A percentile compares a stretch with the other conserved stretches of the same genome.
phyloP scores from a whole-genome alignment of 805 yeast species.

The Maudiozyma turicensis region DNA sequence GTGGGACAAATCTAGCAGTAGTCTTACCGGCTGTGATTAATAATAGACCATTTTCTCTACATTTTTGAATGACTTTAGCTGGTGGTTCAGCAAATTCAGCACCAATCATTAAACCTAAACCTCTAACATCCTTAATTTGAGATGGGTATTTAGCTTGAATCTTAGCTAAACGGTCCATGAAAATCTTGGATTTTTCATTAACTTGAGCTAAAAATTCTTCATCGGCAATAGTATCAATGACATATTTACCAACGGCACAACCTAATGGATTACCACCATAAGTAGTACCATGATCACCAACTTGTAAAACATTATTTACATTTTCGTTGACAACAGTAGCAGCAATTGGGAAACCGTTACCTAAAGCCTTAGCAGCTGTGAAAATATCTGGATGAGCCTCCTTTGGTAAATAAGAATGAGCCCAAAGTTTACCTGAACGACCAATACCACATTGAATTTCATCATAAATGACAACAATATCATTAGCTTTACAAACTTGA shows the following conservation, averaged over 20 bases:
- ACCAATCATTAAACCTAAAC: conserved; percentile 83
- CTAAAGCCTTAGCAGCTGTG: conserved; percentile 92
- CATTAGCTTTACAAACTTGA: conserved; percentile 53
- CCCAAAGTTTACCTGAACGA: conserved; percentile 89
- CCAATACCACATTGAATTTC: conserved; percentile 97
- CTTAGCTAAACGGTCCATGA: conserved; percentile 40
- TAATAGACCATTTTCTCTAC: conserved; percentile 72
- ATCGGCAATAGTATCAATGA: conserved; percentile 57
- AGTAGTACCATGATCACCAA: conserved; percentile 97
- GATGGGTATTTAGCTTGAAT: conserved; percentile 50
- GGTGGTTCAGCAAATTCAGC: conserved; percentile 66
- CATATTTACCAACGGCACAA: conserved; percentile 68
- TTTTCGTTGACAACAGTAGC: conserved; percentile 82
- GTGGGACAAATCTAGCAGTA: conserved; percentile 85
- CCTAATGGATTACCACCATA: conserved; percentile 97
- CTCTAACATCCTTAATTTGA: conserved; percentile 62
- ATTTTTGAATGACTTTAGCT: conserved; percentile 46
- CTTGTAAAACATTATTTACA: conserved; percentile 60
- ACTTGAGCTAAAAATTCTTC: conserved; percentile 54
- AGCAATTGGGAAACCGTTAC: conserved; percentile 94
- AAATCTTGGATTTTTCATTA: conserved; percentile 45
- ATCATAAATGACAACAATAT: conserved; percentile 77
- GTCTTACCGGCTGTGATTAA: conserved; percentile 89
- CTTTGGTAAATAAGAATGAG: conserved; percentile 63
- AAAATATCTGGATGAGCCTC: conserved; percentile 91